A percentile compares a stretch with the other conserved stretches of the same genome.
Evolutionary conservation across 2,329 filamentous ascomycete genomes (phyloP).

Genomic region (Ascosphaera apis): DNA sequence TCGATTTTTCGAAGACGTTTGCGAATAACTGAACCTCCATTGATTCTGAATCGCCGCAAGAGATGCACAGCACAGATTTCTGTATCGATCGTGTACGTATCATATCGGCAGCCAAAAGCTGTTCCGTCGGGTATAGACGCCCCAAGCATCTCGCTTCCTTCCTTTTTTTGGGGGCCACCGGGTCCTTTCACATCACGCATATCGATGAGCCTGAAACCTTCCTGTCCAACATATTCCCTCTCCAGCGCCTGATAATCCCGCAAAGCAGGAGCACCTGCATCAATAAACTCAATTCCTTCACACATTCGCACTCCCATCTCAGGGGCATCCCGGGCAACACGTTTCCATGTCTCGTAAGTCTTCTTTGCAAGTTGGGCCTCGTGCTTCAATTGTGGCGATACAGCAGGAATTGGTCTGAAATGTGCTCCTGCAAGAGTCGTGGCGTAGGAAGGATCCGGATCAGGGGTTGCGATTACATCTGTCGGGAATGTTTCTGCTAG

Average conservation of each 20-base stretch:
- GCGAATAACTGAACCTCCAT: constrained; percentile 13
- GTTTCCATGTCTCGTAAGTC: constrained; percentile 18
- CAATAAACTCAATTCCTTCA: constrained; percentile 20
- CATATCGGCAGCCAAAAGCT: constrained; percentile 20
- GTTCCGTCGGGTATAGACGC: constrained; percentile 10
- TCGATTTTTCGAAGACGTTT: constrained; percentile 6
- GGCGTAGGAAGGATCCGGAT: constrained; percentile 18
- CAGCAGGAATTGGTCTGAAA: constrained; percentile 22
- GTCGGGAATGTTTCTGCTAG: constrained; percentile 19
- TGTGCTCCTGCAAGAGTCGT: constrained; percentile 26
- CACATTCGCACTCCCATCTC: constrained; percentile 16
- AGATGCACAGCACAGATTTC: constrained; percentile 21
- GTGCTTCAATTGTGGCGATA: constrained; percentile 13
- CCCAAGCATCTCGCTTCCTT: constrained; percentile 8
- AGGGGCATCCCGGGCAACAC: constrained; percentile 13
- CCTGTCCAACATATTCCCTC: constrained; percentile 14
- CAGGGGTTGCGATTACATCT: constrained; percentile 2
- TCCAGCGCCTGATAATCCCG: constrained; percentile 12
- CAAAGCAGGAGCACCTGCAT: constrained; percentile 4
- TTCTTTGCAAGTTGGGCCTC: constrained; percentile 17
- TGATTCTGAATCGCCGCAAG: constrained; percentile 17
- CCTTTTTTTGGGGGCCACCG: neutral
- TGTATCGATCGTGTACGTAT: constrained; percentile 20
- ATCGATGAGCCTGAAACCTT: constrained; percentile 14
- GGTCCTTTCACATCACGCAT: no score